phyloP scores from a whole-genome alignment of 2,329 filamentous ascomycete species.

The Diplodia seriata region DNA sequence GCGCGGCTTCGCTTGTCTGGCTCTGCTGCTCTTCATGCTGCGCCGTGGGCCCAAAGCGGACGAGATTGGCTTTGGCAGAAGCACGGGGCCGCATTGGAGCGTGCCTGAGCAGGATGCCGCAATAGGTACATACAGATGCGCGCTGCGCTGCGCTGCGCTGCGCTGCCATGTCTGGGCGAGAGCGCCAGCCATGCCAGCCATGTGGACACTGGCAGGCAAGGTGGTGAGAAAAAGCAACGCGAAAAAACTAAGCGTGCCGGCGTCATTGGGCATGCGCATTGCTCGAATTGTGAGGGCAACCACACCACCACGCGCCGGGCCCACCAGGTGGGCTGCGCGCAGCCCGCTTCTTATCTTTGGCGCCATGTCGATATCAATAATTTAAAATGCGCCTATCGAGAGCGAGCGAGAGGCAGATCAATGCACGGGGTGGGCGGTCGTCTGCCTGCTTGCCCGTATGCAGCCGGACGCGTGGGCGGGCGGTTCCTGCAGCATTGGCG shows the following conservation, averaged over 20 bases:
- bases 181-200: slow-evolving; percentile 4
- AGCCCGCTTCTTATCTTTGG: slow-evolving; percentile 29
- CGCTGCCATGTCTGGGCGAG: not conserved
- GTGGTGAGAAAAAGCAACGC: slow-evolving; percentile 6
- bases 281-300: slow-evolving; percentile 18
- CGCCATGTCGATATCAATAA: slow-evolving; percentile 30
- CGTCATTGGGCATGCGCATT: slow-evolving; percentile 22
- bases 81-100: slow-evolving; percentile 10
- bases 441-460: not conserved
- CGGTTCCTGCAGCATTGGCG: not conserved
- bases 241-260: slow-evolving; percentile 18
- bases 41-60: slow-evolving; percentile 5
- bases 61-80: slow-evolving; percentile 11
- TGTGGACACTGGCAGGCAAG: not conserved
- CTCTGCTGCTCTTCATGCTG: slow-evolving; percentile 21
- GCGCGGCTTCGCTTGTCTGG: slow-evolving; percentile 14
- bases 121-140: slow-evolving; percentile 4
- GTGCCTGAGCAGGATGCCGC: slow-evolving; percentile 16
- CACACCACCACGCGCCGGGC: slow-evolving; percentile 25
- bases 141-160: not conserved
- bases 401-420: slow-evolving; percentile 22
- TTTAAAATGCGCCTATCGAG: slow-evolving; percentile 30
- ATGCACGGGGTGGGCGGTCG: not conserved
- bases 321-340: slow-evolving; percentile 8
- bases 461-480: slow-evolving; percentile 6